Base-by-base conservation (phyloP, 1,139 yeast genomes). In the Yamadazyma oceani region DNA sequence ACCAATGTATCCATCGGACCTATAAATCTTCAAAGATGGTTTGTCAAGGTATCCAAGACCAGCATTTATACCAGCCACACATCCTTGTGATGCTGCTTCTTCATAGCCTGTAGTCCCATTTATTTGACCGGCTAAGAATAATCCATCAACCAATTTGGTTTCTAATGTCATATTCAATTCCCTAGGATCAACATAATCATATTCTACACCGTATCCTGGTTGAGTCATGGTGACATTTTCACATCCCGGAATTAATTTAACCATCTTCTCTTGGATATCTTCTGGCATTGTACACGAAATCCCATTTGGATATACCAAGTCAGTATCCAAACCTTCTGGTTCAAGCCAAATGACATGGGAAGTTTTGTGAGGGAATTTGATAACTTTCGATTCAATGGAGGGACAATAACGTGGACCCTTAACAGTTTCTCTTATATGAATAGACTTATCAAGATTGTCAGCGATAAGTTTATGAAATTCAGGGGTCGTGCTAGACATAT, bases 61-160 rank as follows among this genome's bases (percentile, higher is more conserved):
- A 0, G 98, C 97, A 57, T 94, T 94, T 27, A 90, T 84, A 5
- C 99, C 99, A 1, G 99, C 98, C 35, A 94, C 65, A 40, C 90
- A 75, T 1, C 99, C 99, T 56, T 92, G 98, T 0, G 97, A 83
- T 2, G 97, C 96, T 0, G 99, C 99, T 58, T 94, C 99, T 63
- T 94, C 99, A 53, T 94, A 94, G 0, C 99, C 99, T 0, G 99
- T 94, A 1, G 99, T 94, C 31, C 99, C 99, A 56, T 94, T 94
- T 31, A 94, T 94, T 61, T 94, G 99, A 1, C 99, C 99, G 0
- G 98, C 99, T 37, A 94, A 69, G 54, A 66, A 94, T 31, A 94
- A 64, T 0, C 97, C 97, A 13, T 73, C 65, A 1, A 94, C 80
- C 5, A 78, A 62, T 53, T 87, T 89, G 0, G 97, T 88, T 56